Conservation (phyloP, 192 early-diverging fungal genomes). For the Backusella macrospora region DNA sequence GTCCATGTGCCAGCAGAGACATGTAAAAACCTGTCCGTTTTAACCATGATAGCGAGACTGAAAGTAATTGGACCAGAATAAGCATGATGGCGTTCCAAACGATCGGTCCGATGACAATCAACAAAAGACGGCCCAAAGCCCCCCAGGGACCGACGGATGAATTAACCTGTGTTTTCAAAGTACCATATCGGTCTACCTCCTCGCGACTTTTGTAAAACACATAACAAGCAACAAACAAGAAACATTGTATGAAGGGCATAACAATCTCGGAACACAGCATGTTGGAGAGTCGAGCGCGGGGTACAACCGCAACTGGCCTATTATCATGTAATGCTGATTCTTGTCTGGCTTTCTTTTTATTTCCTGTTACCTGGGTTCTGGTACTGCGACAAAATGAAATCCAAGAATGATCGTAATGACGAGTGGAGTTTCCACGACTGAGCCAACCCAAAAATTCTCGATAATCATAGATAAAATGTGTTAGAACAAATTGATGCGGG, state of each 20-base stretch:
- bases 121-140: constrained; percentile 51
- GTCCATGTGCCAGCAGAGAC: constrained; percentile 58
- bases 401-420: constrained; percentile 64
- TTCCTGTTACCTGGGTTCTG: constrained; percentile 62
- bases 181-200: constrained; percentile 5
- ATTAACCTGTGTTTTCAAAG: background rate
- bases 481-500: constrained; percentile 72
- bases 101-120: constrained; percentile 58
- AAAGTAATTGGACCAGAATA: constrained; percentile 56
- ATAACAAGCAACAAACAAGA: constrained; percentile 55
- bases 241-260: constrained; percentile 60
- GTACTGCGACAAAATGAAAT: constrained; percentile 66
- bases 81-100: constrained; percentile 55
- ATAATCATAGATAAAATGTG: constrained; percentile 70
- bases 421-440: constrained; percentile 56
- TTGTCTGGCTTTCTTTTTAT: constrained; percentile 59
- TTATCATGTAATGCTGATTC: constrained; percentile 37
- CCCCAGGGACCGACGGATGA: constrained; percentile 21
- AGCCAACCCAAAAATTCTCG: constrained; percentile 69
- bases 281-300: constrained; percentile 59
- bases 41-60: constrained; percentile 48
- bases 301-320: constrained; percentile 46
- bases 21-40: constrained; percentile 56
- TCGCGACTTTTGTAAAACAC: constrained; percentile 57
- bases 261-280: constrained; percentile 64